Evolutionary conservation across 352 stramenopile species (phyloP), one percentile per base, ranked within the genome.

Genomic region (Plasmopara viticola): DNA sequence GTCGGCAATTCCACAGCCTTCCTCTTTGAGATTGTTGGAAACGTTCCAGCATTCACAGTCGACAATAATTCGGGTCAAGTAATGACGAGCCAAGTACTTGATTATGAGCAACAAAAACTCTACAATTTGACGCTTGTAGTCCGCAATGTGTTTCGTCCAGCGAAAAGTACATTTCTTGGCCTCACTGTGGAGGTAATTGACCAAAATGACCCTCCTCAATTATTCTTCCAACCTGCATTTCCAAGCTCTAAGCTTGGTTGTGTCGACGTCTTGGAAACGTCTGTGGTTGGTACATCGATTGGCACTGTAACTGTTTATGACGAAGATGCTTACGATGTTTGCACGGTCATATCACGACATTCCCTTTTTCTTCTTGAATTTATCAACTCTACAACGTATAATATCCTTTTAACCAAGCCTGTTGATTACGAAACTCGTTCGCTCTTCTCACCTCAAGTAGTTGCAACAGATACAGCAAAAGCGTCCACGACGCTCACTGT

Each of bases 11-110:
- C 42, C 0, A 56, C 44, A 0, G 50, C 49, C 10, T 83, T 79
- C 17, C 5, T 60, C 12, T 86, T 86, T 55, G 71, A 80, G 41
- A 68, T 68, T 28, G n/a, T 43, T 25, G 50, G 34, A 4, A n/a
- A 6, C 12, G 56, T 29, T 5, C n/a, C 18, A 14, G 38, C 40
- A 5, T 64, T 68, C 30, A 10, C 7, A 5, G 17, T 64, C 12
- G 45, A 60, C 20, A 9, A 18, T 14, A 17, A 25, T 40, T 58
- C 49, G 13, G 60, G 60, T 5, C 41, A 64, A 34, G 6, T 68
- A 10, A 53, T 6, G 4, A 43, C 50, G 15, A 46, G 20, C 7
- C 14, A 54, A 34, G 6, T 35, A 8, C 47, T 68, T 33, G 31
- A 68, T 48, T 68, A 51, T 25, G 60, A 68, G 48, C 17, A 54